Evolutionary conservation across 2,329 filamentous ascomycete genomes (phyloP), one percentile per base, ranked within the genome.

Genomic region (Penicillium oxalicum): DNA sequence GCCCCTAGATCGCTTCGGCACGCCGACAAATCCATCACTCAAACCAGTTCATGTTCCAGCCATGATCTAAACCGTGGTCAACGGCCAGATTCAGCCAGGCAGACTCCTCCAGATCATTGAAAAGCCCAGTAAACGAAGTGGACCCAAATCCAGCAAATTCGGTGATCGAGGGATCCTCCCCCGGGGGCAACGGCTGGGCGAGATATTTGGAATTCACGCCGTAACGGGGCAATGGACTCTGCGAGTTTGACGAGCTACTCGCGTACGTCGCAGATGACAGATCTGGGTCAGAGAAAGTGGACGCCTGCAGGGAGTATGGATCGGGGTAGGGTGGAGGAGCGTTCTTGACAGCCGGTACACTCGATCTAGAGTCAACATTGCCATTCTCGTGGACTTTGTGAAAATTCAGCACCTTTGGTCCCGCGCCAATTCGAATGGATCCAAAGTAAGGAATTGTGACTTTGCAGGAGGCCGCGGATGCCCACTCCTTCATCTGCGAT

Each of bases 381-480:
- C 58, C 13, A 34, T 48, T 53, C 12, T 42, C 47, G 12, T 49
- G 54, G 25, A 25, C 49, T 18, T 36, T 28, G 25, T 53, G 44
- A 11, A 18, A 24, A 13, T 48, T 54, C 9, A 57, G 52, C 29
- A 67, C 63, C 9, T 66, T 66, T 33, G 63, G 62, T 29, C 68
- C 67, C 4, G 62, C 58, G 5, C 65, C 62, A 6, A 72, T 62
- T 7, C 63, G 62, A 32, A 72, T 66, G 8, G 67, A 74, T 24
- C 77, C 70, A 62, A 75, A 74, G 49, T 72, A 75, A 2, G 73
- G 73, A 24, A 76, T 68, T 4, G 68, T 67, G 13, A 73, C 66
- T 54, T 72, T 70, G 53, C 67, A 72, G 4, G 55, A 61, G 6
- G 25, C n/a, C 8, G 44, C 5, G 12, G 34, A 40, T 44, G 49